phyloP scores from a whole-genome alignment of 2,329 filamentous ascomycete genomes.

The Aspergillus tamarii region DNA sequence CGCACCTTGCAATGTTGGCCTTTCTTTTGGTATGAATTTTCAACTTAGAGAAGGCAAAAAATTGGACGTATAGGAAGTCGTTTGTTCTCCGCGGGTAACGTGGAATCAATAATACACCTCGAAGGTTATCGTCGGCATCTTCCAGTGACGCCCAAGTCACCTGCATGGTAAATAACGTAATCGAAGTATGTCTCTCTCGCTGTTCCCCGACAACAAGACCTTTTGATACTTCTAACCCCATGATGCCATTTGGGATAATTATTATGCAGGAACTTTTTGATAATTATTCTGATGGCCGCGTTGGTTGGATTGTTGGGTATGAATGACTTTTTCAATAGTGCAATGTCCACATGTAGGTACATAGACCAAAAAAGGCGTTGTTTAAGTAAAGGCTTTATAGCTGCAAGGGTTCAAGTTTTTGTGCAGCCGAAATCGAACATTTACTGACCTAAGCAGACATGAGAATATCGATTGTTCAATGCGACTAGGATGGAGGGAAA shows the following conservation, averaged over 20 bases:
- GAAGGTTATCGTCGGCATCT: constrained; percentile 2
- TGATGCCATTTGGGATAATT: neutral
- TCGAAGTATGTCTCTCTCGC: neutral
- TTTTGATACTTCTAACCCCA: neutral
- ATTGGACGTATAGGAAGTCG: neutral
- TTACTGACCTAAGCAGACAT: neutral
- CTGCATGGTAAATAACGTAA: neutral
- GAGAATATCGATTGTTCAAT: neutral
- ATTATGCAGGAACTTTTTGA: neutral
- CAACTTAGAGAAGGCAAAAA: neutral
- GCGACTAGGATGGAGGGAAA: neutral
- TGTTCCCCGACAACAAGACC: neutral
- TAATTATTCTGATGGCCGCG: neutral
- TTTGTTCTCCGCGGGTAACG: constrained; percentile 1
- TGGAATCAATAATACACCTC: neutral
- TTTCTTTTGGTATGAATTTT: neutral
- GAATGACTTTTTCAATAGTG: neutral
- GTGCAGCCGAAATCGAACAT: neutral
- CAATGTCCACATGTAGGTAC: neutral
- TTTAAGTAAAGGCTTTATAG: neutral
- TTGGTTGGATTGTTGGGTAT: neutral
- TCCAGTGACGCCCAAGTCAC: neutral
- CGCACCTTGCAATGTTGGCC: neutral
- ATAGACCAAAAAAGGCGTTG: neutral
- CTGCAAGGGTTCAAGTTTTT: neutral